Evolutionary conservation across 169 alveolate species (phyloP), one percentile per base, ranked within the genome.

Genomic region (Cardiosporidium cionae): DNA sequence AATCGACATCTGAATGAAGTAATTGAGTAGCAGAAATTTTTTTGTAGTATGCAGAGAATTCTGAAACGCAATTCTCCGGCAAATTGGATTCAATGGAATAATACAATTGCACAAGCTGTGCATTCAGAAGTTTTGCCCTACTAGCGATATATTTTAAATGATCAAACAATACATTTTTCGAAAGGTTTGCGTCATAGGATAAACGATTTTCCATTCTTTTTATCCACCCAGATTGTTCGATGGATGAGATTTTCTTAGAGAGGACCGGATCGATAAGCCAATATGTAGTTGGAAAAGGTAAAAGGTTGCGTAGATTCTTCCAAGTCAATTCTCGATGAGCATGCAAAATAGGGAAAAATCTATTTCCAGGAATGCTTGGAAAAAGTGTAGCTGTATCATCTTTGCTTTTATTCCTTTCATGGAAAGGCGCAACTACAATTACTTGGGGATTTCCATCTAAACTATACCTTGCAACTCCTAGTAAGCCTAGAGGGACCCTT

Each of bases 231-330:
- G 31, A 52, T 16, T 32, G 44, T 52, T 76, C 82, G 22, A 76
- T 33, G 28, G 66, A 54, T 16, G 82, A 76, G 5, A 76, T 44
- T 44, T 66, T 23, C 4, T 52, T 44, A 0, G 44, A 5, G 23
- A 67, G 72, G 6, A 25, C 32, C 22, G 16, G 44, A 63, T 68
- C 71, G 44, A 68, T 44, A 22, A 76, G 37, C 82, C 82, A 76
- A 28, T 65, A 76, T 27, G 76, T 68, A 0, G 82, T 76, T 0
- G 82, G 82, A 33, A 76, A 76, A 5, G 82, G 82, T 4, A 64
- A 44, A 16, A 44, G 58, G 58, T 44, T 44, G 58, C 27, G 58
- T 44, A 16, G 58, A 16, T n/a, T 16, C 58, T 44, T 44, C 58
- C n/a, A n/a, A 44, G 16, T 44, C n/a, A 16, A 16, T 44, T 44